A percentile compares a stretch with the other conserved stretches of the same genome.
Conservation (phyloP, 345 rosid genomes). For the Eucalyptus guilfoylei region DNA sequence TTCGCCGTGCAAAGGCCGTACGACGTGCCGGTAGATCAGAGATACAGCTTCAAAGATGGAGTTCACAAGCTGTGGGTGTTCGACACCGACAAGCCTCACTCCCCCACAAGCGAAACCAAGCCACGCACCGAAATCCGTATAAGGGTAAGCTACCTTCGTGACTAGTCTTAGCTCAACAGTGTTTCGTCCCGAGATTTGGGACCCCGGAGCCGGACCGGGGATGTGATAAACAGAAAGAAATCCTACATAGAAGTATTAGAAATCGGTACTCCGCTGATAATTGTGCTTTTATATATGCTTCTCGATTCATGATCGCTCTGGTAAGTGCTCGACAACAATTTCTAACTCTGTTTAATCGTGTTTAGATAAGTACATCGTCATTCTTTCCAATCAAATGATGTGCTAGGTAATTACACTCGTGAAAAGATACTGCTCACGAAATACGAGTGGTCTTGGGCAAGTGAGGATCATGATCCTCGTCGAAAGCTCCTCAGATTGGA, state of each 20-base stretch:
- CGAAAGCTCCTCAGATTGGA: neutral
- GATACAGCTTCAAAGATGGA: conserved; percentile 1
- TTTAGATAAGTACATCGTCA: neutral
- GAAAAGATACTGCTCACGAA: neutral
- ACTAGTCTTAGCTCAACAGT: neutral
- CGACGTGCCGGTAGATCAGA: neutral
- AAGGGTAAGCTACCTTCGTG: neutral
- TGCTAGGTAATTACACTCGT: neutral
- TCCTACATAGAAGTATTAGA: neutral
- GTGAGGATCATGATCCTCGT: neutral
- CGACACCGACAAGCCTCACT: neutral
- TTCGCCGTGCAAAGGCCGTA: neutral
- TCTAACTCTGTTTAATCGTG: neutral
- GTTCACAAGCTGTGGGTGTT: conserved; percentile 8
- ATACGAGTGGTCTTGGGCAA: neutral
- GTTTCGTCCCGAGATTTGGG: neutral
- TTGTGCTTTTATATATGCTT: neutral
- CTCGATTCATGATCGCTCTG: neutral
- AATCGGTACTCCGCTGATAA: neutral
- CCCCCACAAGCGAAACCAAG: neutral
- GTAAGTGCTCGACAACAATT: neutral
- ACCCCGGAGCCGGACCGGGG: neutral
- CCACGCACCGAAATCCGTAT: neutral
- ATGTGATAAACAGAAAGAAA: neutral
- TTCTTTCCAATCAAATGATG: neutral